phyloP scores from a whole-genome alignment of 2,329 filamentous ascomycete species.

The Ceratocystis albifundus region DNA sequence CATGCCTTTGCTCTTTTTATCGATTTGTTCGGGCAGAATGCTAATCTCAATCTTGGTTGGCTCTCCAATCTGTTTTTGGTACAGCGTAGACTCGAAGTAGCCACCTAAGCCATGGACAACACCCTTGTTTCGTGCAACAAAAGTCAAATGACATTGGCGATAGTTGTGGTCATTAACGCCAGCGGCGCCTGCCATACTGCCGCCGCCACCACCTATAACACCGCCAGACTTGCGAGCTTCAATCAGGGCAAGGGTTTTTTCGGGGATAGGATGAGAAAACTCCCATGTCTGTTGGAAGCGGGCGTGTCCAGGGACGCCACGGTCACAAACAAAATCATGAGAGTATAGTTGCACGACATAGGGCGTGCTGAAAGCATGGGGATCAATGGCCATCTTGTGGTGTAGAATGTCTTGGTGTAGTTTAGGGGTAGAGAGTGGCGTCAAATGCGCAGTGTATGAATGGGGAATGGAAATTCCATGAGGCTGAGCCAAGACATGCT shows the following conservation, averaged over 20 bases:
- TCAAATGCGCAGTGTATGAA: slow-evolving; percentile 86
- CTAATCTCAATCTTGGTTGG: slow-evolving; percentile 65
- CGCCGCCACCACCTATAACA: slow-evolving; percentile 54
- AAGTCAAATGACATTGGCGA: slow-evolving; percentile 65
- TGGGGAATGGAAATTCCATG: slow-evolving; percentile 88
- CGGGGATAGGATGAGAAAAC: slow-evolving; percentile 63
- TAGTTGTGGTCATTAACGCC: slow-evolving; percentile 87
- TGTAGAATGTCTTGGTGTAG: slow-evolving; percentile 66
- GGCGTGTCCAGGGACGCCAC: slow-evolving; percentile 41
- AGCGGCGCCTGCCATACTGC: slow-evolving; percentile 61
- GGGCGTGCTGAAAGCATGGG: slow-evolving; percentile 72
- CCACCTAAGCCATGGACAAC: slow-evolving; percentile 84
- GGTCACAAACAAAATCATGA: slow-evolving; percentile 69
- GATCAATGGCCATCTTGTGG: slow-evolving; percentile 48
- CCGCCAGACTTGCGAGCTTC: slow-evolving; percentile 51
- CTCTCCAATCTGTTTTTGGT: slow-evolving; percentile 39
- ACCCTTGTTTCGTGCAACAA: slow-evolving; percentile 65
- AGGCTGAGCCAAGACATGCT: slow-evolving; percentile 65
- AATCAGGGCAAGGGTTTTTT: slow-evolving; percentile 43
- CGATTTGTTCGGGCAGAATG: slow-evolving; percentile 85
- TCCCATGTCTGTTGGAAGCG: slow-evolving; percentile 70
- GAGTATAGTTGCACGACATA: slow-evolving; percentile 91
- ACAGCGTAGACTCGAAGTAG: slow-evolving; percentile 95
- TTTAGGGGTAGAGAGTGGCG: slow-evolving; percentile 80
- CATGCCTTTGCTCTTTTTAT: slow-evolving; percentile 90